Percentiles rank a stretch among this genome's conserved stretches.
Conservation (phyloP, 164 flowering plant species). For the Kingdonia uniflora region DNA sequence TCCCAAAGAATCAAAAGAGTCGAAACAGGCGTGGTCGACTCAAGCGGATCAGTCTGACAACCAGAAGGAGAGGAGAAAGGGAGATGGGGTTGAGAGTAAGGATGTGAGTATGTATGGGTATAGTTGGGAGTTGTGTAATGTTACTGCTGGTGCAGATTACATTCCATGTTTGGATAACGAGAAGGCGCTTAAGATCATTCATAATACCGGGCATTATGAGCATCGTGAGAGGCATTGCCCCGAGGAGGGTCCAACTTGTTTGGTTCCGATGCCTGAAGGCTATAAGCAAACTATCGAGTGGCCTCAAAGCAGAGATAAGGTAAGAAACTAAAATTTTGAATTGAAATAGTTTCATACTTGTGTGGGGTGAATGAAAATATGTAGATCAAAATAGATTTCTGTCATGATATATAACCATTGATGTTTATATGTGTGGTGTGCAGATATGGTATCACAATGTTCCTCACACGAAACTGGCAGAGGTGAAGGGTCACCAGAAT, state of each 20-base stretch:
- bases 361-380: background rate
- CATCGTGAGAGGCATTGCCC: conserved; percentile 96
- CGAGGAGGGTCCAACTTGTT: conserved; percentile 59
- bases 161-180: conserved; percentile 94
- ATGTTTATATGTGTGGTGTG: background rate
- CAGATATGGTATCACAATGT: conserved; percentile 97
- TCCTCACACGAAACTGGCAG: conserved; percentile 70
- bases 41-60: conserved; percentile 64
- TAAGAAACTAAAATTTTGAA: conserved; percentile 7
- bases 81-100: conserved; percentile 6
- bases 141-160: conserved; percentile 65
- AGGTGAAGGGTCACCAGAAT: conserved; percentile 87
- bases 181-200: conserved; percentile 39
- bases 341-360: background rate
- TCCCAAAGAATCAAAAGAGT: conserved; percentile 54
- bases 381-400: background rate
- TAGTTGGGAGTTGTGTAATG: conserved; percentile 76
- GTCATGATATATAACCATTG: background rate
- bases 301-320: conserved; percentile 91
- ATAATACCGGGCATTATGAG: conserved; percentile 45
- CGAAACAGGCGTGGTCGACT: conserved; percentile 62
- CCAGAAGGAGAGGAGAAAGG: conserved; percentile 57
- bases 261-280: conserved; percentile 59
- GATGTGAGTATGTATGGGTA: conserved; percentile 27
- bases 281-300: conserved; percentile 60